Conservation (phyloP, 2,329 filamentous ascomycete species). For the Trichophyton verrucosum region DNA sequence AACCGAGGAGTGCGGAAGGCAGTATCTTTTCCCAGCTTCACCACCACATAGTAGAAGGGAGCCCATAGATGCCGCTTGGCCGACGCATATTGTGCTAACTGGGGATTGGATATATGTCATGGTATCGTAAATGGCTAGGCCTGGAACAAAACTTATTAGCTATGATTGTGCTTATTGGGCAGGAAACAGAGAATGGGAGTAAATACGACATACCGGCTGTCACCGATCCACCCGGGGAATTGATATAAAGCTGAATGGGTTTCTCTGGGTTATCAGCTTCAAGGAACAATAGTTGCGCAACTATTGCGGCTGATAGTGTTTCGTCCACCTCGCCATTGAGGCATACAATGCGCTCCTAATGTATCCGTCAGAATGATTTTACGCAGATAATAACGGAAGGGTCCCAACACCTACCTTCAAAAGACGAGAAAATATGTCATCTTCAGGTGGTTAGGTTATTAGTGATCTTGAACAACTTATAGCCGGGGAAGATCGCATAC, state of each 20-base stretch:
- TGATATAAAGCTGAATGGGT: conserved; percentile 95
- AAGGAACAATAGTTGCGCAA: conserved; percentile 92
- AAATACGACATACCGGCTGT: conserved; percentile 48
- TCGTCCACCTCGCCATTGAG: conserved; percentile 88
- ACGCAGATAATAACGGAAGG: conserved; percentile 3
- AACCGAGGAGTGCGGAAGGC: conserved; percentile 81
- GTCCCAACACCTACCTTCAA: conserved; percentile 46
- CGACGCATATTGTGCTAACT: conserved; percentile 88
- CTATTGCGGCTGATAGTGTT: conserved; percentile 79
- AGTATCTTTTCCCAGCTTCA: conserved; percentile 69
- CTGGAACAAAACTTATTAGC: conserved; percentile 12
- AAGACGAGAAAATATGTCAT: conserved; percentile 72
- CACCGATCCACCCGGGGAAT: conserved; percentile 86
- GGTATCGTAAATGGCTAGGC: conserved; percentile 86
- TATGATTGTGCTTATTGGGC: neutral
- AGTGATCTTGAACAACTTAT: conserved; percentile 14
- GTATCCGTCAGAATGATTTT: neutral
- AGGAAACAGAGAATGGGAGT: neutral
- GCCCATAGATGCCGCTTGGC: conserved; percentile 91
- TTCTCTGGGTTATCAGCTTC: conserved; percentile 93
- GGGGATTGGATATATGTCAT: conserved; percentile 94
- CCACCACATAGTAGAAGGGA: conserved; percentile 79
- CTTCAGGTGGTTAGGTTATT: conserved; percentile 32
- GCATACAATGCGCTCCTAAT: conserved; percentile 79
- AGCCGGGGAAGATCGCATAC: conserved; percentile 38